A percentile compares a stretch with the other conserved stretches of the same genome.
phyloP scores from a whole-genome alignment of 2,329 filamentous ascomycete genomes.

The Phyllosticta citriasiana region DNA sequence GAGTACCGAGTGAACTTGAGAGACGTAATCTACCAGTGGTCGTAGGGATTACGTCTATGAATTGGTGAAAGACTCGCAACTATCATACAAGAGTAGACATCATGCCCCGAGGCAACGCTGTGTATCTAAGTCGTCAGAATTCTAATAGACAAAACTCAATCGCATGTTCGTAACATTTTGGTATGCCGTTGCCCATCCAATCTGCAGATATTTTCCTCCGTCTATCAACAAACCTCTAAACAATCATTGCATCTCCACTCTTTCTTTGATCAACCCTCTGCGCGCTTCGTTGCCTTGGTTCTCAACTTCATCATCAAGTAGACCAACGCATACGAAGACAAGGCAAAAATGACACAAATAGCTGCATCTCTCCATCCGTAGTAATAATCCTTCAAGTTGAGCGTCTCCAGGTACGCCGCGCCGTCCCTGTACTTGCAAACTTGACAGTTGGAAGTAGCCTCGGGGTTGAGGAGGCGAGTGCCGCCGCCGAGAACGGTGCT shows the following conservation, averaged over 20 bases:
- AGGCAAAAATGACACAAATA: slow-evolving; percentile 47
- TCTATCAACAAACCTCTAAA: not conserved
- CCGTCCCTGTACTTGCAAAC: slow-evolving; percentile 53
- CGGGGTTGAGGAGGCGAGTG: slow-evolving; percentile 50
- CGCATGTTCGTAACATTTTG: not conserved
- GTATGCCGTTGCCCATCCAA: not conserved
- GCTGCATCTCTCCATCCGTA: slow-evolving; percentile 59
- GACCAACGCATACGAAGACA: slow-evolving; percentile 44
- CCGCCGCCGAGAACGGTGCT: slow-evolving; percentile 34
- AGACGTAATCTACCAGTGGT: too few relatives aligned
- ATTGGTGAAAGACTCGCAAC: not conserved
- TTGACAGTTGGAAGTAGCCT: slow-evolving; percentile 44
- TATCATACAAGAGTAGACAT: not conserved
- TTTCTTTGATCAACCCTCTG: slow-evolving; percentile 15
- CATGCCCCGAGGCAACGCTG: not conserved
- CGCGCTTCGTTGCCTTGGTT: slow-evolving; percentile 33
- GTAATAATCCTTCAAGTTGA: slow-evolving; percentile 48
- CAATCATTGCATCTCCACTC: not conserved
- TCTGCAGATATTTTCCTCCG: not conserved
- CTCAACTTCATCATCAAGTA: slow-evolving; percentile 34
- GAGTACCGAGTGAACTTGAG: too few relatives aligned
- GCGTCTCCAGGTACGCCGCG: slow-evolving; percentile 47
- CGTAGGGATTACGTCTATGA: not conserved
- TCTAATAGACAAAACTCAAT: not conserved
- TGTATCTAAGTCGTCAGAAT: not conserved